phyloP scores from a whole-genome alignment of 768 basidiomycete genomes.

The Russula brevipes region DNA sequence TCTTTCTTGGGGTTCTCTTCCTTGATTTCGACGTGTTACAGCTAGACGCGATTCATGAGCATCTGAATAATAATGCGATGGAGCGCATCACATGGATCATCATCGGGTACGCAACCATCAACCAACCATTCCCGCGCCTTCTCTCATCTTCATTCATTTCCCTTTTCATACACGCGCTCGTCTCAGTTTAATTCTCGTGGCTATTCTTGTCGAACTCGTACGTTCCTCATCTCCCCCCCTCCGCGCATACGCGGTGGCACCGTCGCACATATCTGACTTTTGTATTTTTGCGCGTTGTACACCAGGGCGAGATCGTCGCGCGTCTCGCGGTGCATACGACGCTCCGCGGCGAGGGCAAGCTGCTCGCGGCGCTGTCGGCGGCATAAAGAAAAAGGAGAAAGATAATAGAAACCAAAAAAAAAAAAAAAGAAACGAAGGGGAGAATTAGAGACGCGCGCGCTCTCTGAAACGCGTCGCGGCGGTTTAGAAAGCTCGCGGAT shows the following conservation, averaged over 20 bases:
- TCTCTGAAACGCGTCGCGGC: neutral
- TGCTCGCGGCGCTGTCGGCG: neutral
- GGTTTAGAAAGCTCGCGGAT: neutral
- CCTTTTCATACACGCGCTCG: conserved; percentile 7
- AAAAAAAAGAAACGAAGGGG: neutral
- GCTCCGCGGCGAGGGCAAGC: neutral
- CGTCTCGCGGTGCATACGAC: conserved; percentile 68
- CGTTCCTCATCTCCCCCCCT: conserved; percentile 26
- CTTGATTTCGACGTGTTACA: conserved; percentile 29
- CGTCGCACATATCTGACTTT: neutral
- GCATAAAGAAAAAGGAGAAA: neutral
- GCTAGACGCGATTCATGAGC: conserved; percentile 91
- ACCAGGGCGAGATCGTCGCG: conserved; percentile 76
- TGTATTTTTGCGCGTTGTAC: neutral
- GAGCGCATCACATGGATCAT: conserved; percentile 83
- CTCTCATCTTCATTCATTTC: conserved; percentile 24
- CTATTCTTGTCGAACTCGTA: conserved; percentile 83
- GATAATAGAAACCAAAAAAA: too few species aligned
- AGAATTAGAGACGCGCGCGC: neutral
- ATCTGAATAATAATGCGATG: conserved; percentile 86
- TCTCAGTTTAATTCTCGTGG: conserved; percentile 79
- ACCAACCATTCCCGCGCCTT: conserved; percentile 24
- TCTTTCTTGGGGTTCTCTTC: neutral
- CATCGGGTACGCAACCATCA: conserved; percentile 44
- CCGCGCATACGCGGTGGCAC: neutral